Base-by-base conservation (phyloP, 1,284 basidiomycete genomes). In the Heliocybe sulcata region DNA sequence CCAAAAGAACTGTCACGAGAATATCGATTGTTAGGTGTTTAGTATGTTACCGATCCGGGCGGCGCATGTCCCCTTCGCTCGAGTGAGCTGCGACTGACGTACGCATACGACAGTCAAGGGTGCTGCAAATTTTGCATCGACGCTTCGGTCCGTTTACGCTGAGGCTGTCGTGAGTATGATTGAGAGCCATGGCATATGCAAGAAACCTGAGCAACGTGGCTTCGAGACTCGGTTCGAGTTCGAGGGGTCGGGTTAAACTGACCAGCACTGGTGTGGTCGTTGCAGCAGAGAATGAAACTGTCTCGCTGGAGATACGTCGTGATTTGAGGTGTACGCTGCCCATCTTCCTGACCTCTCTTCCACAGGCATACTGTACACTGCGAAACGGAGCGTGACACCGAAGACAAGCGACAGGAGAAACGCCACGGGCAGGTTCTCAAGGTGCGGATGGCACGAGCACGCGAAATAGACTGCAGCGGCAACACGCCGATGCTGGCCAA, bases 1-100 rank as follows among this genome's bases (percentile, higher is more conserved):
- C 94, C 94, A 3, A 95, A 90, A 97, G 67, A n/a, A n/a, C n/a
- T n/a, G n/a, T n/a, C n/a, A n/a, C n/a, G 97, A 96, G 20, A 98
- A 98, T 67, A 91, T 99, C 59, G 96, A 99, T 72, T 73, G 99
- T 25, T 99, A 97, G 68, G 91, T 92, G 3, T 93, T 23, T 23
- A 87, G 90, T 1, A 99, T 99, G 96, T 78, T 99, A 23, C 97
- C 97, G 0, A 73, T 72, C 53, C 96, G 96, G 12, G 93, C 84
- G 2, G 87, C 78, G 1, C 92, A 98, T 71, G 75, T 99, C 55
- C 61, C 59, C 29, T 31, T 4, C 29, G 51, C n/a, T 23, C 45
- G 45, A 29, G 10, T 23, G 51, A 31, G 10, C 33, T 45, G 20
- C 19, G 10, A 47, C 45, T 47, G 9, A 12, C 20, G 14, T 29